Conservation (phyloP, 768 basidiomycete species). For the Inosperma sp. region DNA sequence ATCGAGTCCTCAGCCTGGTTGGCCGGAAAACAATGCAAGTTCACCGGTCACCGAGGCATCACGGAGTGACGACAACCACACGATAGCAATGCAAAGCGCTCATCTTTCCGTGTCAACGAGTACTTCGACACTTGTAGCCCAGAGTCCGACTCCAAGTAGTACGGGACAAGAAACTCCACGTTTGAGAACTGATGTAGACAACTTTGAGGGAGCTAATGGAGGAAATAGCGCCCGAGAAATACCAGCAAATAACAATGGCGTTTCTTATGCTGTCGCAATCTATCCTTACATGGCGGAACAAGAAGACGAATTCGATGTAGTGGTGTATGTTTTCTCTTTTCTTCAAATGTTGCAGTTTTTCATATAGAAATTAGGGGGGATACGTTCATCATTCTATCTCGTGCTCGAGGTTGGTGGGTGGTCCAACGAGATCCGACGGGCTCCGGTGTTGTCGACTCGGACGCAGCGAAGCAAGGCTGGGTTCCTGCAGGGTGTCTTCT, state of each 20-base stretch:
- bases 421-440: conserved; percentile 93
- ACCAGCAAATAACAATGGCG: conserved; percentile 40
- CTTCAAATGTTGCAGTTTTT: conserved; percentile 8
- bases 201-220: conserved; percentile 18
- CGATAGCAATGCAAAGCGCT: conserved; percentile 34
- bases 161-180: conserved; percentile 25
- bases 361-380: conserved; percentile 56
- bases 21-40: conserved; percentile 63
- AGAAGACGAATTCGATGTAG: conserved; percentile 97
- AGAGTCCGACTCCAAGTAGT: conserved; percentile 14
- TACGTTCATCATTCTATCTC: conserved; percentile 87
- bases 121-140: conserved; percentile 27
- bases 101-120: conserved; percentile 22
- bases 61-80: conserved; percentile 37
- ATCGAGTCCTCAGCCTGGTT: conserved; percentile 63
- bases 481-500: conserved; percentile 96
- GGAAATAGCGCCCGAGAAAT: conserved; percentile 25
- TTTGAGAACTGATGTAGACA: conserved; percentile 14
- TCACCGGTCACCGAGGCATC: conserved; percentile 49
- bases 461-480: conserved; percentile 86
- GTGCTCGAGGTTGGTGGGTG: conserved; percentile 99
- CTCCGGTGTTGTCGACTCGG: conserved; percentile 70
- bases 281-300: conserved; percentile 99
- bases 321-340: conserved; percentile 60
- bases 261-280: conserved; percentile 95